Percentiles rank a stretch among this genome's conserved stretches.
Conservation (phyloP, 129 eudicot species). For the Tagetes erecta region DNA sequence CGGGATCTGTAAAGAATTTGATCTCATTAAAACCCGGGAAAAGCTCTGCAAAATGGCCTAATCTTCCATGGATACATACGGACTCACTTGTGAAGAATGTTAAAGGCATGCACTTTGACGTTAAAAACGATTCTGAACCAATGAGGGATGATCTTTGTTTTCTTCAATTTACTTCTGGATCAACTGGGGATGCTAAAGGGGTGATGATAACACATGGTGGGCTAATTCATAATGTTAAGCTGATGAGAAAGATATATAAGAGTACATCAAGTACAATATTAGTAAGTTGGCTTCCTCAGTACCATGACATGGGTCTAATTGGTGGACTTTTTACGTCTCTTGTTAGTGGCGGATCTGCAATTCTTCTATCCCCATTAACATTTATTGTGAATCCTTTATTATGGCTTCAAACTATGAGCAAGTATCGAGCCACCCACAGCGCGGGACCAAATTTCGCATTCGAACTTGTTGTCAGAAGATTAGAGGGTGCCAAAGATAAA, state of each 20-base stretch:
- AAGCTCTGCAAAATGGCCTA: constrained; percentile 64
- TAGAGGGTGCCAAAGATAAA: constrained; percentile 57
- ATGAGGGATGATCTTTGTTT: constrained; percentile 55
- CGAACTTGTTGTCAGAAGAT: constrained; percentile 69
- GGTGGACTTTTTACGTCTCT: constrained; percentile 83
- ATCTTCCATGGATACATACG: constrained; percentile 84
- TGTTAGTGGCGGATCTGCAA: constrained; percentile 72
- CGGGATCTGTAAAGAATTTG: constrained; percentile 64
- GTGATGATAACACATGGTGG: constrained; percentile 88
- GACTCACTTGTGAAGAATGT: constrained; percentile 63
- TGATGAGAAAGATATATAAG: constrained; percentile 65
- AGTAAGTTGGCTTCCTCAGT: constrained; percentile 94
- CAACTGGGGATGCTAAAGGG: constrained; percentile 93
- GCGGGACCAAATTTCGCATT: constrained; percentile 89
- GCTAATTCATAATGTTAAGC: constrained; percentile 76
- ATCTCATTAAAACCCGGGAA: constrained; percentile 52
- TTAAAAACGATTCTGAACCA: constrained; percentile 37
- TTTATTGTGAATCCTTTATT: constrained; percentile 71
- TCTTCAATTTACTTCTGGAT: constrained; percentile 91
- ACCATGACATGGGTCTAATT: constrained; percentile 89
- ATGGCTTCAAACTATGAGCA: constrained; percentile 74
- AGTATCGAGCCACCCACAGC: constrained; percentile 75
- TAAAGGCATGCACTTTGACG: constrained; percentile 26
- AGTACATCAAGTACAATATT: constrained; percentile 76
- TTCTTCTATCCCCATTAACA: constrained; percentile 74